Evolutionary conservation across 345 rosid species (phyloP).

Genomic region (Combretum micranthum): DNA sequence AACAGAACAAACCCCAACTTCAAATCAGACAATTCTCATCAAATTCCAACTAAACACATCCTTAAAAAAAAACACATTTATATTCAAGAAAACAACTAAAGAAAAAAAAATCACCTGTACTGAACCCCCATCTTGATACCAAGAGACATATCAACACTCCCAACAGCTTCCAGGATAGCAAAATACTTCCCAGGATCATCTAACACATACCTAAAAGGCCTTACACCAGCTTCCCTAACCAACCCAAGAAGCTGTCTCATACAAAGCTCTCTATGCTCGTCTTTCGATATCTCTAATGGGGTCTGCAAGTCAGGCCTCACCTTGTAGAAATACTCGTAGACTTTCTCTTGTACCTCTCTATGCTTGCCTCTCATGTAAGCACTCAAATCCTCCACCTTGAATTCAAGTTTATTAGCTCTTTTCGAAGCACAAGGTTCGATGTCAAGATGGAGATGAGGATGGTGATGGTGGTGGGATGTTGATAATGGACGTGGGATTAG

Average conservation of each 20-base stretch:
- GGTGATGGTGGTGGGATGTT: background rate
- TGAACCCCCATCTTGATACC: constrained; percentile 95
- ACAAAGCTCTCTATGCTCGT: constrained; percentile 80
- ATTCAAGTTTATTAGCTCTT: constrained; percentile 34
- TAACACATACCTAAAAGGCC: constrained; percentile 51
- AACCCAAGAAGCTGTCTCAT: constrained; percentile 72
- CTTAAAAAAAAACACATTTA: background rate
- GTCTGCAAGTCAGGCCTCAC: constrained; percentile 78
- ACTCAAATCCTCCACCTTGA: constrained; percentile 37
- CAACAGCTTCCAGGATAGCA: constrained; percentile 78
- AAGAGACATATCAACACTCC: constrained; percentile 85
- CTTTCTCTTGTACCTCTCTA: constrained; percentile 68
- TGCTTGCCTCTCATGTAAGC: constrained; percentile 67
- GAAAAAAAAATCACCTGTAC: constrained; percentile 45
- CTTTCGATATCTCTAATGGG: constrained; percentile 77
- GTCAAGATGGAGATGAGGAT: constrained; percentile 20
- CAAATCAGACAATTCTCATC: too few species aligned
- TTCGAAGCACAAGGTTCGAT: constrained; percentile 27
- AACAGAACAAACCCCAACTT: too few species aligned
- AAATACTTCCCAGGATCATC: constrained; percentile 87
- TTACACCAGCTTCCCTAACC: constrained; percentile 71
- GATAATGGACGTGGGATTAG: constrained; percentile 12
- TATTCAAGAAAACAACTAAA: background rate
- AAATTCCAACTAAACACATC: background rate
- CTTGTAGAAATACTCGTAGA: constrained; percentile 46